Evolutionary conservation across 1,284 basidiomycete genomes (phyloP), one percentile per base, ranked within the genome.

Genomic region (Ganoderma meredithae): DNA sequence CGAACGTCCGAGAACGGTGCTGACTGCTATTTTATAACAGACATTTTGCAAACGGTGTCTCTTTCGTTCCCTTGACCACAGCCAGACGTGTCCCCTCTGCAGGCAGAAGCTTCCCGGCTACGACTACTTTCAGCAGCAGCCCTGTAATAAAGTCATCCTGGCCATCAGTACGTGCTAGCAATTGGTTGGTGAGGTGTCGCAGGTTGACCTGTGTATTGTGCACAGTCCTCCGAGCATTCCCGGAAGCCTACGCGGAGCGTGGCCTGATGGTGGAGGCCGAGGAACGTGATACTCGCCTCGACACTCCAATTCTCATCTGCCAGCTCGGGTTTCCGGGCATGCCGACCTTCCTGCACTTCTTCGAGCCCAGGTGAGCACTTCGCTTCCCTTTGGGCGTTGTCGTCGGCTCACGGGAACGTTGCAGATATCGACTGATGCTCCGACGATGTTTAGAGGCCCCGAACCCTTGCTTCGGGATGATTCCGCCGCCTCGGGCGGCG

Each of bases 21-120:
- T 71, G 22, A 69, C 53, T 39, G 43, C 13, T 43, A 19, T 31
- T 15, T 19, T 47, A 8, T 33, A 41, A 3, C 77, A 96, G 93
- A 97, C 96, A 0, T 98, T 97, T 80, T 98, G 97, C 79, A 85
- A 88, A 13, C 89, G 88, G 74, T 99, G 96, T 81, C 87, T 99
- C 33, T 90, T 95, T 66, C 90, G 96, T 60, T 93, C 95, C 9
- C 86, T 97, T 69, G 96, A 98, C 79, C 95, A 98, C 80, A 91
- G 86, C 71, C 80, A 84, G 58, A 81, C 87, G 19, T 98, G 96
- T 79, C 97, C 97, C 1, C 83, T 98, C 9, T 99, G 96, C 80
- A 87, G 96, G 65, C 85, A 92, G 69, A 84, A 85, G 49, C 84
- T 97, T 41, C 94, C 95, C 1, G 85, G 84, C 19, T 92, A 90